Percentiles rank a stretch among this genome's conserved stretches.
These are phyloP conservation scores for Venturia effusa DNA, from an alignment of 2,329 filamentous ascomycete genomes.

Conservation along the genomic window DNA sequence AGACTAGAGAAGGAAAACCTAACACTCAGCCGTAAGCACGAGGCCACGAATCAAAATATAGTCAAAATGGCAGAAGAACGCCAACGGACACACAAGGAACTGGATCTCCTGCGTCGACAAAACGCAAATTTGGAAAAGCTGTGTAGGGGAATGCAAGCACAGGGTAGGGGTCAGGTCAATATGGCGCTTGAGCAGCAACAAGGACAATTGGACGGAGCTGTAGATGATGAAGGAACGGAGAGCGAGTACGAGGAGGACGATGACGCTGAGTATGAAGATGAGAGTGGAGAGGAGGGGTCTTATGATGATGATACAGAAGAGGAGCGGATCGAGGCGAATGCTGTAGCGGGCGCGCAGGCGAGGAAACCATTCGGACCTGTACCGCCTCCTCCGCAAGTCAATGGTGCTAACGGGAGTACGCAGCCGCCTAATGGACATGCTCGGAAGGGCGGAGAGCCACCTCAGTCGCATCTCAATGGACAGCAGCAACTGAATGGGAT, in stretches of 20 bases:
- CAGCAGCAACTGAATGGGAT: conserved; percentile 11
- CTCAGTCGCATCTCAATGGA: background rate
- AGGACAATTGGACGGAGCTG: conserved; percentile 25
- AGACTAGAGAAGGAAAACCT: conserved; percentile 94
- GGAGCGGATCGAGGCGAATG: conserved; percentile 8
- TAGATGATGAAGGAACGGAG: conserved; percentile 27
- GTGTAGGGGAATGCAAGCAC: conserved; percentile 92
- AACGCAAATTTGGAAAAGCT: conserved; percentile 88
- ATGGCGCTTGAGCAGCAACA: conserved; percentile 41
- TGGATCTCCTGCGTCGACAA: conserved; percentile 72
- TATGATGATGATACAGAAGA: conserved; percentile 13
- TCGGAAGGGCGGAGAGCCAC: background rate
- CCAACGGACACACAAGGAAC: conserved; percentile 59
- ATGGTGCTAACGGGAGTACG: background rate
- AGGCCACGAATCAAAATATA: conserved; percentile 87
- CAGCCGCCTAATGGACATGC: conserved; percentile 3
- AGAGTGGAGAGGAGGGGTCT: conserved; percentile 7
- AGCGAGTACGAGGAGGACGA: conserved; percentile 44
- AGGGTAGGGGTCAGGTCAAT: conserved; percentile 64
- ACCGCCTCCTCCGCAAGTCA: conserved; percentile 10
- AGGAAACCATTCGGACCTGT: conserved; percentile 11
- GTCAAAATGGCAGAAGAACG: conserved; percentile 95
- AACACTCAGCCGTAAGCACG: conserved; percentile 80
- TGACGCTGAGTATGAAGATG: conserved; percentile 28
- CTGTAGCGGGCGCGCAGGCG: background rate